Evolutionary conservation across 495 filamentous ascomycete genomes (phyloP), one percentile per base, ranked within the genome.

Genomic region (Letharia columbiana): DNA sequence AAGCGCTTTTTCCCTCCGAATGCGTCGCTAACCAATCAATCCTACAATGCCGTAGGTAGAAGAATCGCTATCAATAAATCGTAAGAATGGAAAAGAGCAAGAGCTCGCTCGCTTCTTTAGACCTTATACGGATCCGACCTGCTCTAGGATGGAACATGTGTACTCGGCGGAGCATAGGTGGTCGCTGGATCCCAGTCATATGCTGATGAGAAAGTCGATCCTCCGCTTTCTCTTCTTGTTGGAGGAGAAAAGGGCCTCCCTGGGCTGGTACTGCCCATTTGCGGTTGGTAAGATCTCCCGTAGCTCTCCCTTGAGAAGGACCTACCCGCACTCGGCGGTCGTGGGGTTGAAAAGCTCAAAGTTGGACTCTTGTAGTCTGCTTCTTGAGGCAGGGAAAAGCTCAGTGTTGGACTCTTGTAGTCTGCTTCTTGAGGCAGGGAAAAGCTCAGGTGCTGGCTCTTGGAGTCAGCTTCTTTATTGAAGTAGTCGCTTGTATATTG

Each of bases 311-410:
- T 52, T 23, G 63, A 64, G 23, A 65, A 58, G 9, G 56, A 57
- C 15, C 58, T 45, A 0, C 57, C 64, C 33, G 44, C 57, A 54
- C 64, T 61, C 12, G 64, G 64, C 64, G 64, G 78, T 57, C 80
- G 78, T 7, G 85, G 85, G 5, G 77, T 78, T 0, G 83, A 86
- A 72, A 87, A 87, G 66, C 83, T 86, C 74, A 83, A 76, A 10
- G 79, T 79, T 0, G 86, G 85, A 47, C 77, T 82, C 23, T 75
- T 75, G 70, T 87, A 87, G 56, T 78, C 74, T 2, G 80, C 79
- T 54, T 86, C 83, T 47, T 50, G 60, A 3, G 66, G 62, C 6
- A 56, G 63, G 28, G 62, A 63, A 10, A 44, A 59, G 45, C 62
- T 41, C 57, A 67, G 37, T 37, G 79, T 79, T 0, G 86, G 85